Percentiles rank a stretch among this genome's conserved stretches.
These are phyloP conservation scores for Hysterangium stoloniferum DNA, from an alignment of 768 basidiomycete species.

Conservation along the genomic window DNA sequence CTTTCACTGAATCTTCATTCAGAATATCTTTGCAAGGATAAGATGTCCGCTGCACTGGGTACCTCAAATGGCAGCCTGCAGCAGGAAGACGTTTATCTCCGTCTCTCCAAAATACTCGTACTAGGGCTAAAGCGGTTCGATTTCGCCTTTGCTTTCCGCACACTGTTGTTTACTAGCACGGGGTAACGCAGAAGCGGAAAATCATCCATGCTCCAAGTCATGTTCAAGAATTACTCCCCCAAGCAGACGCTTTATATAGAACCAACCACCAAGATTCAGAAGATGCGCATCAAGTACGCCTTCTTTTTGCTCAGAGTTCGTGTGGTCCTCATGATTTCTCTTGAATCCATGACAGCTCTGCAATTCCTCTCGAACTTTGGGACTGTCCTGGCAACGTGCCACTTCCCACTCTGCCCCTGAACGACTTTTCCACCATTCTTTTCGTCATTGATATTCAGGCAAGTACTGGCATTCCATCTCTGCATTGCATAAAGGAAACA, in stretches of 20 bases:
- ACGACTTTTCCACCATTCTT: slow-evolving; percentile 76
- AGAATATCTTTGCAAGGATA: background rate
- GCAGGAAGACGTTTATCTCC: slow-evolving; percentile 15
- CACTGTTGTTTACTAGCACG: background rate
- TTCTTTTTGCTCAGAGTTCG: background rate
- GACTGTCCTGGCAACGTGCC: slow-evolving; percentile 87
- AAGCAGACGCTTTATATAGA: slow-evolving; percentile 90
- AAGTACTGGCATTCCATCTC: slow-evolving; percentile 21
- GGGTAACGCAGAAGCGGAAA: slow-evolving; percentile 94
- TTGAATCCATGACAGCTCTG: slow-evolving; percentile 48
- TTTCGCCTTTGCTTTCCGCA: slow-evolving; percentile 6
- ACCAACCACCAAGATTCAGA: slow-evolving; percentile 69
- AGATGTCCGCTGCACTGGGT: background rate
- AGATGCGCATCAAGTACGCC: slow-evolving; percentile 74
- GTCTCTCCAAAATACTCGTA: slow-evolving; percentile 60
- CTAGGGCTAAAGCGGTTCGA: slow-evolving; percentile 64
- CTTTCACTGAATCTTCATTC: too few relatives aligned
- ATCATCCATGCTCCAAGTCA: slow-evolving; percentile 81
- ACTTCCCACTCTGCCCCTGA: slow-evolving; percentile 70
- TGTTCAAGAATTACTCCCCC: slow-evolving; percentile 78
- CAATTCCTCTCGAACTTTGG: slow-evolving; percentile 92
- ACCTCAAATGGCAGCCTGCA: background rate
- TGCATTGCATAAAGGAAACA: background rate
- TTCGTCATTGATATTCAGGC: slow-evolving; percentile 96
- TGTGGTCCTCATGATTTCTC: background rate